phyloP scores from a whole-genome alignment of 192 early-diverging fungal genomes.

The Backusella liffmaniae region DNA sequence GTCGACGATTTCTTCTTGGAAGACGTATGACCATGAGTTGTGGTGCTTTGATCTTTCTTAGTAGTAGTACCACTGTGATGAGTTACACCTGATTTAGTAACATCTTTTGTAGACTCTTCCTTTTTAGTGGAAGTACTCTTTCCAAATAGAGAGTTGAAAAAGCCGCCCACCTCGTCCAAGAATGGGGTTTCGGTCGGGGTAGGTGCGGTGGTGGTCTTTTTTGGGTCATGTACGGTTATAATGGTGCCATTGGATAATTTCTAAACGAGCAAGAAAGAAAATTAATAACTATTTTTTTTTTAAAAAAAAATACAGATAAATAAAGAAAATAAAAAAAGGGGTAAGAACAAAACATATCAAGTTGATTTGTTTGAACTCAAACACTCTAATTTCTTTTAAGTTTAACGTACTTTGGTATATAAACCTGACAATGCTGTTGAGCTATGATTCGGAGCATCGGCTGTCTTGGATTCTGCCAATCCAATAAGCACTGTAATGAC shows the following conservation, averaged over 20 bases:
- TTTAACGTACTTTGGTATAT: conserved; percentile 1
- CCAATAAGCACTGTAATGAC: not conserved
- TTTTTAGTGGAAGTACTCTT: conserved; percentile 1
- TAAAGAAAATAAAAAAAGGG: not conserved
- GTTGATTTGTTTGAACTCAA: not conserved
- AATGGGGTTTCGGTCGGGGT: not conserved
- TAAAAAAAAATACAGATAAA: not conserved
- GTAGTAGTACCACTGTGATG: not conserved
- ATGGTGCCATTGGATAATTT: conserved; percentile 11
- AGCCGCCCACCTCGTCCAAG: not conserved
- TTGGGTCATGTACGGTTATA: not conserved
- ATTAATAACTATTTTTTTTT: not conserved
- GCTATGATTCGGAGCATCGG: not conserved
- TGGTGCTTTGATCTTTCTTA: not conserved
- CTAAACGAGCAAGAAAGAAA: not conserved
- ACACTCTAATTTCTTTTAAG: conserved; percentile 1
- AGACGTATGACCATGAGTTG: not conserved
- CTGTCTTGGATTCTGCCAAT: not conserved
- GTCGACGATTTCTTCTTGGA: not conserved
- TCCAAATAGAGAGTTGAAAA: conserved; percentile 1
- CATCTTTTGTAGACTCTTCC: not conserved
- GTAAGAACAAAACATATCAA: not conserved
- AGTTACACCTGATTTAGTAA: not conserved
- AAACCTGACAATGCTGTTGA: not conserved
- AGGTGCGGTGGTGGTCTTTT: not conserved